Base-by-base conservation (phyloP, 2,329 filamentous ascomycete species). In the Penicillium sclerotiorum region DNA sequence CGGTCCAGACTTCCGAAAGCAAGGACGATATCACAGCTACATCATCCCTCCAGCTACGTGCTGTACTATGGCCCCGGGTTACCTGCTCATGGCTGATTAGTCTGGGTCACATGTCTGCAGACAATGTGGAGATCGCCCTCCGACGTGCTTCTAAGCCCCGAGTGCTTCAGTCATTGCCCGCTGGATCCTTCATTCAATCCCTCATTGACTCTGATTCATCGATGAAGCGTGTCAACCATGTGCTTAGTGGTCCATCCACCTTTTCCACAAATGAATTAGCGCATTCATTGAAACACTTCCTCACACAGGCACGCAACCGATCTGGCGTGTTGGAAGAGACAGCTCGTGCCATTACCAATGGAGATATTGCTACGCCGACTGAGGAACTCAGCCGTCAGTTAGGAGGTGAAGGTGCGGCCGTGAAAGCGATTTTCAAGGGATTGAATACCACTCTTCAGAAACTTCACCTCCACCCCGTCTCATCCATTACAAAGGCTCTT, bases 81-180 rank as follows among this genome's bases (percentile, higher is more conserved):
- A 73, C 72, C 8, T 72, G 73, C 43, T 53, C 68, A 25, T 77
- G 74, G 73, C 66, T 78, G 11, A 65, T 73, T 38, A 56, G 65
- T 11, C 49, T 67, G 7, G 71, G 73, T 15, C 64, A 73, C 22
- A 49, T 78, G 4, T 72, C 65, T 13, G 47, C 61, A 7, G 66
- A 66, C 41, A 73, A 71, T n/a, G 63, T 77, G 23, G 67, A 74
- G 36, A 65, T 65, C 43, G 72, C 73, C 12, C 58, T 75, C 25
- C 66, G 70, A 23, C 68, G 63, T 8, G 55, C 66, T 21, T 60
- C 57, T 48, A 68, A 65, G 43, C 65, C 65, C n/a, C 61, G 61
- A 28, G 63, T 71, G 37, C 56, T 72, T n/a, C 68, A 69, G 8
- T 55, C 62, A 4, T 58, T 78, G 27, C 67, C 71, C 12, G 62